Conservation (phyloP, 2,329 filamentous ascomycete species). For the Beauveria pseudobassiana region DNA sequence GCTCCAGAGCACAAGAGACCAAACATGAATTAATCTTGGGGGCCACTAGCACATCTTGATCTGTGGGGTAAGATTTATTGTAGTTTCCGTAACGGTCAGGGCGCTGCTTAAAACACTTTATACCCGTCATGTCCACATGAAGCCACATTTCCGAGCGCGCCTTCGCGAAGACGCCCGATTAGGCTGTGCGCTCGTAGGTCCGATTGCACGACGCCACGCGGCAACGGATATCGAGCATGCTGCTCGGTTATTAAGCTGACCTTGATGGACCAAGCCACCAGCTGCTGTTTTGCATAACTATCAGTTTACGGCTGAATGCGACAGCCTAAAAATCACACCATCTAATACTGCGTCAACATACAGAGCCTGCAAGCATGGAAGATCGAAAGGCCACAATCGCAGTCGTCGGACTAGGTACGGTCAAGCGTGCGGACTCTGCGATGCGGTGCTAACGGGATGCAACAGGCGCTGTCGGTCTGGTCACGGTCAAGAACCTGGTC, state of each 20-base stretch:
- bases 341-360: background rate
- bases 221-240: background rate
- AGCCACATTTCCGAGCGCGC: background rate
- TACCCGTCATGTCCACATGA: background rate
- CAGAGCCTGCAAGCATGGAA: background rate
- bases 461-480: background rate
- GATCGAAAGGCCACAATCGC: background rate
- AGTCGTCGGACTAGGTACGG: background rate
- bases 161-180: background rate
- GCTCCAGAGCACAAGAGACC: background rate
- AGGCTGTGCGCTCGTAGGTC: background rate
- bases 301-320: background rate
- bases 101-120: background rate
- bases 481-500: slow-evolving; percentile 22
- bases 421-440: background rate
- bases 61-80: background rate
- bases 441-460: background rate
- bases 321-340: background rate
- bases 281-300: background rate
- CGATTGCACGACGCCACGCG: background rate
- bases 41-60: background rate
- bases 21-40: background rate
- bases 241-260: background rate
- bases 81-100: background rate
- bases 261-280: background rate